A percentile compares a stretch with the other conserved stretches of the same genome.
These are phyloP conservation scores for Aspergillus asperescens DNA, from an alignment of 495 filamentous ascomycete species.

Conservation along the genomic window DNA sequence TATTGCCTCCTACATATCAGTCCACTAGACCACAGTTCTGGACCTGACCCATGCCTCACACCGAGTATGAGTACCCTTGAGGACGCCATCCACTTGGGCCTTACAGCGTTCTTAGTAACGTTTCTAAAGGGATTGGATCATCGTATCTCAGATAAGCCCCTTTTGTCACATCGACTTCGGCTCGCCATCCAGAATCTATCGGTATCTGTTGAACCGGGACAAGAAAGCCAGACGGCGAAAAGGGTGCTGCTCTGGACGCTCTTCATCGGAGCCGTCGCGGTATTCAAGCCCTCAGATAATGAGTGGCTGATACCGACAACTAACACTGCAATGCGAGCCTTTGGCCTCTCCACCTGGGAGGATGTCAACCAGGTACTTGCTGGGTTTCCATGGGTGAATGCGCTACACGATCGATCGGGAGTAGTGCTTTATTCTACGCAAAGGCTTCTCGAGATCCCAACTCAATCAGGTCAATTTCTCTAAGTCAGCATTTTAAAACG, in stretches of 20 bases:
- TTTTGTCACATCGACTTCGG: neutral
- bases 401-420: neutral
- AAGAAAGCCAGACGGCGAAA: neutral
- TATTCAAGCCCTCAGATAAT: neutral
- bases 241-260: neutral
- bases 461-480: neutral
- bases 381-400: constrained; percentile 3
- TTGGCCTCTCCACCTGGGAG: neutral
- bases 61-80: neutral
- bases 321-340: neutral
- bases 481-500: neutral
- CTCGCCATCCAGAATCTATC: neutral
- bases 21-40: neutral
- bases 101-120: neutral
- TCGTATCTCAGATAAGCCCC: neutral
- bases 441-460: neutral
- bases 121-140: neutral
- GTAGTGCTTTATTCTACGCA: neutral
- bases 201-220: neutral
- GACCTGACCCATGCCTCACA: neutral
- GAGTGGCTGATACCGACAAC: constrained; percentile 1
- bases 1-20: neutral
- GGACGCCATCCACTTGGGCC: neutral
- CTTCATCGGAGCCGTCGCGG: neutral
- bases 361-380: neutral